Evolutionary conservation across 2,329 filamentous ascomycete genomes (phyloP).

Genomic region (Pezicula carpinea): DNA sequence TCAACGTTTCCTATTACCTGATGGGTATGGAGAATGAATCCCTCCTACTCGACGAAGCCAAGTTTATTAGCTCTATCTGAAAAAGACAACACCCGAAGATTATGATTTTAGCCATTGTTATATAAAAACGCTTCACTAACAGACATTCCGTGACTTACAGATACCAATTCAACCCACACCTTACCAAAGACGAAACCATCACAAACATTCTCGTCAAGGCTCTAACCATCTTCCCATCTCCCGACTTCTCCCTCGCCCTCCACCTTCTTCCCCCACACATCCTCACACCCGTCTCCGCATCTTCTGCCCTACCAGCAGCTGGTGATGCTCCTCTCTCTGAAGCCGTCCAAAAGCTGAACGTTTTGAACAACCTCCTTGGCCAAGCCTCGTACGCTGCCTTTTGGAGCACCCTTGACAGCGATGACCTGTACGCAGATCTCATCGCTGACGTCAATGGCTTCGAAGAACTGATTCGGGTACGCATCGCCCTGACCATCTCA

Average conservation of each 20-base stretch:
- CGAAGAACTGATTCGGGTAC: slow-evolving; percentile 86
- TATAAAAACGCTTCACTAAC: slow-evolving; percentile 10
- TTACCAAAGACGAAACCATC: slow-evolving; percentile 92
- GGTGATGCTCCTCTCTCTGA: slow-evolving; percentile 72
- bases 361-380: slow-evolving; percentile 74
- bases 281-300: slow-evolving; percentile 54
- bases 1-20: slow-evolving; percentile 99
- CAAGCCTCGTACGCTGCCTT: slow-evolving; percentile 86
- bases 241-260: slow-evolving; percentile 90
- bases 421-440: slow-evolving; percentile 93
- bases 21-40: slow-evolving; percentile 51
- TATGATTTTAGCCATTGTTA: background rate
- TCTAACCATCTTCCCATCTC: slow-evolving; percentile 92
- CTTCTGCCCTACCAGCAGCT: slow-evolving; percentile 42
- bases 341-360: slow-evolving; percentile 68
- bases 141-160: slow-evolving; percentile 41
- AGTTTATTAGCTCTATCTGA: slow-evolving; percentile 74
- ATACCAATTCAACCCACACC: slow-evolving; percentile 99
- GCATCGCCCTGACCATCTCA: slow-evolving; percentile 83
- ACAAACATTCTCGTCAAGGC: slow-evolving; percentile 99
- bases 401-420: slow-evolving; percentile 88
- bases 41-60: slow-evolving; percentile 60
- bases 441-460: slow-evolving; percentile 93
- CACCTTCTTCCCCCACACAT: slow-evolving; percentile 87
- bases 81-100: slow-evolving; percentile 14